Percentiles rank a stretch among this genome's conserved stretches.
Conservation (phyloP, 23 red algal species). For the Chondrus crispus region DNA sequence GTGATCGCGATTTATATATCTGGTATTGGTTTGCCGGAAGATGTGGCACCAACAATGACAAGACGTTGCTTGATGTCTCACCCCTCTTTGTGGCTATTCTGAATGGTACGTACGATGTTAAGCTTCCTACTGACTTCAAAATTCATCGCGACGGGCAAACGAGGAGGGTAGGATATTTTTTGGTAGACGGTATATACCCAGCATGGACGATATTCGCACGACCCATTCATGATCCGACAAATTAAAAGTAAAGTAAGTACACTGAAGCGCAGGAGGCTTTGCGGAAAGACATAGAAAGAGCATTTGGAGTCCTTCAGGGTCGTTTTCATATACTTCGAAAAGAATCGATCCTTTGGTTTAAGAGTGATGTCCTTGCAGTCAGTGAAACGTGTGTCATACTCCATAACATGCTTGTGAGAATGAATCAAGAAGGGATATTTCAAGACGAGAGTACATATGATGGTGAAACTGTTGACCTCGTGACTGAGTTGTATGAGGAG, state of each 20-base stretch:
- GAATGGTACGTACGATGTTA: background rate
- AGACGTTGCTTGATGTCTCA: conserved; percentile 14
- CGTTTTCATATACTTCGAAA: background rate
- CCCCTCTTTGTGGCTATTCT: conserved; percentile 16
- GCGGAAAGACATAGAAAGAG: conserved; percentile 11
- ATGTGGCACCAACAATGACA: conserved; percentile 28
- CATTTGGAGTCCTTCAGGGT: conserved; percentile 21
- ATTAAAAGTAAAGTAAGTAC: background rate
- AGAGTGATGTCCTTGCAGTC: background rate
- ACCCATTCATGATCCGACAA: conserved; percentile 2
- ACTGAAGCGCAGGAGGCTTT: conserved; percentile 11
- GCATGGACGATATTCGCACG: conserved; percentile 11
- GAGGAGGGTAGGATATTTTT: conserved; percentile 8
- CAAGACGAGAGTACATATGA: background rate
- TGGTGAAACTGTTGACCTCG: background rate
- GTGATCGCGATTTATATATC: conserved; percentile 17
- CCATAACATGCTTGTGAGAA: background rate
- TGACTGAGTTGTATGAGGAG: background rate
- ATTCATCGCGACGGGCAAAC: background rate
- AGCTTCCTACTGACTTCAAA: conserved; percentile 13
- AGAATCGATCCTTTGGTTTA: conserved; percentile 5
- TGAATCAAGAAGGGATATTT: background rate
- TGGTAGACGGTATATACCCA: conserved; percentile 12
- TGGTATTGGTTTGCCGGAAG: conserved; percentile 34
- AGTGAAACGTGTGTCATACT: conserved; percentile 14